A percentile compares a stretch with the other conserved stretches of the same genome.
phyloP scores from a whole-genome alignment of 2,329 filamentous ascomycete species.

The Botrytis porri region DNA sequence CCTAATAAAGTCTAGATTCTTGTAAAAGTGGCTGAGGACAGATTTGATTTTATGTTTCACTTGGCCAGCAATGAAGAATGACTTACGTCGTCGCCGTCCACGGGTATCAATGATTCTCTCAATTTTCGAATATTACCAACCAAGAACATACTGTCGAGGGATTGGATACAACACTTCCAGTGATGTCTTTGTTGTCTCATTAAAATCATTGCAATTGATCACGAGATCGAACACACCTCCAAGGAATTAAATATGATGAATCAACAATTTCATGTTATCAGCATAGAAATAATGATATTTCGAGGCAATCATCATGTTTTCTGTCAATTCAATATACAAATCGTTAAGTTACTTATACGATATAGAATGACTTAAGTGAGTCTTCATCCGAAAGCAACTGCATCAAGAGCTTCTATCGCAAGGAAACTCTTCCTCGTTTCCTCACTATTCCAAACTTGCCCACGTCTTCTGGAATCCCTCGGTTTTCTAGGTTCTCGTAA shows the following conservation, averaged over 20 bases:
- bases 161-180: neutral
- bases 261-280: neutral
- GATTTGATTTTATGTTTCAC: constrained; percentile 15
- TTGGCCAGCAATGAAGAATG: neutral
- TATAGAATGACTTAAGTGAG: neutral
- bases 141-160: neutral
- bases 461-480: neutral
- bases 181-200: neutral
- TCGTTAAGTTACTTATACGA: neutral
- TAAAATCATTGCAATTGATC: neutral
- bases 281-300: too few relatives aligned
- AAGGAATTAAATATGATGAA: neutral
- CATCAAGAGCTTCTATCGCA: neutral
- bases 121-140: neutral
- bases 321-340: neutral
- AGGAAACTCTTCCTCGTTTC: neutral
- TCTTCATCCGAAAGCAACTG: neutral
- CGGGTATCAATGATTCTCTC: neutral
- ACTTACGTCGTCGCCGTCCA: neutral
- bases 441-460: constrained; percentile 1
- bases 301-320: neutral
- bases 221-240: neutral
- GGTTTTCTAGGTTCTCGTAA: neutral
- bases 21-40: constrained; percentile 16
- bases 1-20: neutral